Base-by-base conservation (phyloP, 192 early-diverging fungal species). In the Entomortierella parvispora region DNA sequence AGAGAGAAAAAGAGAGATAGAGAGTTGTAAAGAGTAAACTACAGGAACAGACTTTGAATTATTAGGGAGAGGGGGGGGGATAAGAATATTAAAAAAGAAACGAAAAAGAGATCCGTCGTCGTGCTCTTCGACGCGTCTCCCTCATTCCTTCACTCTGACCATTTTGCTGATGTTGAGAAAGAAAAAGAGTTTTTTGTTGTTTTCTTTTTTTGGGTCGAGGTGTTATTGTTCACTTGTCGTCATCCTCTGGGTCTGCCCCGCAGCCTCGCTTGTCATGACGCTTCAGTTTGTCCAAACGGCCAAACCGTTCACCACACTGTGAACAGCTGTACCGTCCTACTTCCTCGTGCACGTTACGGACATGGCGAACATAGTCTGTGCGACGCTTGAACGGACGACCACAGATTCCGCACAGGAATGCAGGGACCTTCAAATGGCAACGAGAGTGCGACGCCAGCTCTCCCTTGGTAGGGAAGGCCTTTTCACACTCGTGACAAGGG, bases 311-410 rank as follows among this genome's bases (percentile, higher is more conserved):
- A 8, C 74, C 74, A 43, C 74, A 77, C 26, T 64, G 74, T 14
- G 6, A 12, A 32, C 74, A 77, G 12, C 65, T 61, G 54, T 77
- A 77, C 10, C 74, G 74, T 18, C 74, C 74, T 25, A 77, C 74
- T 26, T 77, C 74, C 61, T 77, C 74, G n/a, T 77, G 74, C 14
- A 77, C 74, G 17, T 77, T 77, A 14, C 74, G 74, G 12, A 77
- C 74, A 22, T 77, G 74, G 2, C 74, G 74, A 33, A 77, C 74
- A 49, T 77, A 77, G 26, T 77, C 74, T 18, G 74, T 77, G 14
- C 74, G 52, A 26, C 74, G 65, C 65, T 77, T 77, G 49, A 77
- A 77, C 8, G 74, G 74, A 5, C 74, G 65, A 20, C 74, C 74
- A 26, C 74, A 77, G 37, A 77, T 77, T 1, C 74, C 65, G 32